phyloP scores from a whole-genome alignment of 2,329 filamentous ascomycete species.

The Xylariales sp. region DNA sequence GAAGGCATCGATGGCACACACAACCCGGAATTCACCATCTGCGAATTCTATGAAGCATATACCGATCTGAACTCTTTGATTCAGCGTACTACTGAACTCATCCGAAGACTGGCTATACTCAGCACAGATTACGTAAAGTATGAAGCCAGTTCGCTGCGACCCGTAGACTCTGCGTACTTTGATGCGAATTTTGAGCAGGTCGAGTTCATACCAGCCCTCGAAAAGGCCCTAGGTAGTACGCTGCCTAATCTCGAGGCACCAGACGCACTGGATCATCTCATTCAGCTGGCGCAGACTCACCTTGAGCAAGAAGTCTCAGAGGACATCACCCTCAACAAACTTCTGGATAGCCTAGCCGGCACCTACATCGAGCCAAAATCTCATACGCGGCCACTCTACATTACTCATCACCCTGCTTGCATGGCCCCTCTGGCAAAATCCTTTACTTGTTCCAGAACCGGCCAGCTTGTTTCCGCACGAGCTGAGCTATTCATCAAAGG shows the following conservation, averaged over 20 bases:
- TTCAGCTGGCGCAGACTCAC: slow-evolving; percentile 46
- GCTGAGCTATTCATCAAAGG: slow-evolving; percentile 80
- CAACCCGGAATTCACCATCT: slow-evolving; percentile 96
- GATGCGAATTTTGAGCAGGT: slow-evolving; percentile 59
- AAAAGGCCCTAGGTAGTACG: slow-evolving; percentile 58
- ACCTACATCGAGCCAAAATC: slow-evolving; percentile 77
- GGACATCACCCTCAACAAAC: slow-evolving; percentile 49
- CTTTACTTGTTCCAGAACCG: slow-evolving; percentile 63
- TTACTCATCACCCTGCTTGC: slow-evolving; percentile 83
- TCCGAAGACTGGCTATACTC: slow-evolving; percentile 54
- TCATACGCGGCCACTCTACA: slow-evolving; percentile 66
- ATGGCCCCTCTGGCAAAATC: slow-evolving; percentile 91
- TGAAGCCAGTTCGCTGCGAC: slow-evolving; percentile 40
- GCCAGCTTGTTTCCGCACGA: slow-evolving; percentile 73
- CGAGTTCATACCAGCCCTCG: slow-evolving; percentile 78
- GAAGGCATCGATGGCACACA: slow-evolving; percentile 89
- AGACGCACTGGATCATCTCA: slow-evolving; percentile 55
- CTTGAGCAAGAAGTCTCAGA: slow-evolving; percentile 59
- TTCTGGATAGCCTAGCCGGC: slow-evolving; percentile 78
- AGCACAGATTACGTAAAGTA: slow-evolving; percentile 40
- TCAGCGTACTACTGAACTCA: slow-evolving; percentile 66
- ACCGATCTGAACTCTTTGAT: slow-evolving; percentile 74
- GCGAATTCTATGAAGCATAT: slow-evolving; percentile 93
- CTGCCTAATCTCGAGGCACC: slow-evolving; percentile 59
- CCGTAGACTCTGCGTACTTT: slow-evolving; percentile 43